Base-by-base conservation (phyloP, 495 filamentous ascomycete species). In the Penicillium egyptiacum region DNA sequence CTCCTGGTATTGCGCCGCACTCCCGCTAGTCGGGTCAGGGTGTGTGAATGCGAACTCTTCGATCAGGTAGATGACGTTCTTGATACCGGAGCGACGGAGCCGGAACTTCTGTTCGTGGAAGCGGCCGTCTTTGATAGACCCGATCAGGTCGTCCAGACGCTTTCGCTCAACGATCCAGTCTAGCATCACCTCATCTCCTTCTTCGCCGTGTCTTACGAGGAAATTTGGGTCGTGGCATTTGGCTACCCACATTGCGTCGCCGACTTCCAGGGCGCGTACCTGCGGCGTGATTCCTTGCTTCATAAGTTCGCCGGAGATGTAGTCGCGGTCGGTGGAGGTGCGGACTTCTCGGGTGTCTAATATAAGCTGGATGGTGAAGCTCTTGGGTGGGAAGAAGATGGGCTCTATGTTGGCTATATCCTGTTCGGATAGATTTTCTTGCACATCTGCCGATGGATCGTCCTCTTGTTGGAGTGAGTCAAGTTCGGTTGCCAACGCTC, bases 31-130 rank as follows among this genome's bases (percentile, higher is more conserved):
- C 8, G 70, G 40, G 31, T 75, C 71, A 10, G 61, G 35, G 28
- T 77, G 70, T 0, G 81, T 76, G 60, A 90, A 77, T 16, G 76
- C 53, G 60, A 83, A 85, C 56, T 93, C 86, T 63, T 95, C 90
- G 49, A 94, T 79, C n/a, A 95, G 72, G 61, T 94, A 95, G 44
- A 89, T 79, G 26, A 94, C 85, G 53, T 92, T 88, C 54, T 81
- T 84, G 28, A 92, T 74, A 1, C 89, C 89, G 0, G 83, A 86
- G 51, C 84, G 84, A 37, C 79, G 78, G 3, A 93, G 79, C 2
- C 90, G 86, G 60, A 91, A 93, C 62, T 95, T 94, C 60, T 95
- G 90, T 62, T 95, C 90, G 60, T 86, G 86, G 63, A 92, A 94
- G 1, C 90, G 84, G 0, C 89, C 88, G 50, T 94, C 90, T 68